phyloP scores from a whole-genome alignment of 257 asterid species.

The Orobanche coerulescens region DNA sequence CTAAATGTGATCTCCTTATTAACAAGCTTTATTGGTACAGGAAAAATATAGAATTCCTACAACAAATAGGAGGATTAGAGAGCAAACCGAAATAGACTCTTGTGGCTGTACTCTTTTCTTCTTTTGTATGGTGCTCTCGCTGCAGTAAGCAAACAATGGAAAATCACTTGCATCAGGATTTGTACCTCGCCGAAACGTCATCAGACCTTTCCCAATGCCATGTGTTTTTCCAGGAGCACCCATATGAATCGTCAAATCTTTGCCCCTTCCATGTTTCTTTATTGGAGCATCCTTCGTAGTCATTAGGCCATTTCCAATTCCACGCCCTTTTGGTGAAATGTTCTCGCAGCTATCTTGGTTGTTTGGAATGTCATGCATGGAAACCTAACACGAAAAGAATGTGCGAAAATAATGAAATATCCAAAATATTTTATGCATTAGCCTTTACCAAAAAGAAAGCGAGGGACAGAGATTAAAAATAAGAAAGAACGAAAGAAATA shows the following conservation, averaged over 20 bases:
- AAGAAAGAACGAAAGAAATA: neutral
- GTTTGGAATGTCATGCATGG: slow-evolving; percentile 33
- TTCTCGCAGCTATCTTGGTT: slow-evolving; percentile 36
- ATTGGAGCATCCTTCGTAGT: slow-evolving; percentile 29
- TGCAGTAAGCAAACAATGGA: slow-evolving; percentile 33
- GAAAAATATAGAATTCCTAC: neutral
- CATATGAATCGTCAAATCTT: slow-evolving; percentile 39
- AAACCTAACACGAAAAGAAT: slow-evolving; percentile 38
- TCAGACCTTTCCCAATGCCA: slow-evolving; percentile 65
- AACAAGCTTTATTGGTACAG: slow-evolving; percentile 12
- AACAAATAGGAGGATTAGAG: slow-evolving; percentile 24
- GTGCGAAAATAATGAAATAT: slow-evolving; percentile 9
- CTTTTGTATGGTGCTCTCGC: slow-evolving; percentile 30
- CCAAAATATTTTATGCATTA: slow-evolving; percentile 5
- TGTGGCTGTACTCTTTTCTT: slow-evolving; percentile 53
- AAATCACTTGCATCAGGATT: slow-evolving; percentile 35
- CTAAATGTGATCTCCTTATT: slow-evolving; percentile 12
- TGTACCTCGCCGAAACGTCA: slow-evolving; percentile 43
- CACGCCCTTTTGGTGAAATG: slow-evolving; percentile 36
- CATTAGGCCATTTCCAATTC: slow-evolving; percentile 72
- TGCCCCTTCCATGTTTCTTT: slow-evolving; percentile 52
- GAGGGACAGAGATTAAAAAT: neutral
- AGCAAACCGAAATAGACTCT: slow-evolving; percentile 58
- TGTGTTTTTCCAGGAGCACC: slow-evolving; percentile 32
- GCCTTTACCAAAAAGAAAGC: neutral